A percentile compares a stretch with the other conserved stretches of the same genome.
Conservation (phyloP, 345 rosid species). For the Nephelium lappaceum region DNA sequence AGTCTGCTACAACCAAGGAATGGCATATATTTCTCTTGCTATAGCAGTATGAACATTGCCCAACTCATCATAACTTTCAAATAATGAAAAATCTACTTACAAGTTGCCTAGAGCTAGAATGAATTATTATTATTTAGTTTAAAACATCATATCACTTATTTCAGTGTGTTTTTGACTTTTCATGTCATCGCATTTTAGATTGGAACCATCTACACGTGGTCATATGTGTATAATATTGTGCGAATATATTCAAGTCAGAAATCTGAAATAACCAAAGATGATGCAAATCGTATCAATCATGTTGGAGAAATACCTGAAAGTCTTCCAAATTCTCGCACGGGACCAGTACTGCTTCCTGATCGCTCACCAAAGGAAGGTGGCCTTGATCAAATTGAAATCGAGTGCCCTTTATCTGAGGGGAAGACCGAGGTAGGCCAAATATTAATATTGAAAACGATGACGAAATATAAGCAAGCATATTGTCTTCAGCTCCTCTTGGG, state of each 20-base stretch:
- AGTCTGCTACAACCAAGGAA: slow-evolving; percentile 29
- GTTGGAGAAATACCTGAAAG: background rate
- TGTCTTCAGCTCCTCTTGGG: no score
- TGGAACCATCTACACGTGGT: slow-evolving; percentile 48
- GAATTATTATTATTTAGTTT: no score
- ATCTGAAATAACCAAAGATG: slow-evolving; percentile 11
- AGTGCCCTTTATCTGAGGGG: background rate
- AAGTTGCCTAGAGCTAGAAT: no score
- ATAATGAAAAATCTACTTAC: no score
- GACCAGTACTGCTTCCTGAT: background rate
- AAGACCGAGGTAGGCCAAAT: slow-evolving; percentile 5
- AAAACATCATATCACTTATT: no score
- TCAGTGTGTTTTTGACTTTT: background rate
- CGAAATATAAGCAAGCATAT: no score
- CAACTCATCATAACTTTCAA: no score
- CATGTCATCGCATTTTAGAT: slow-evolving; percentile 28
- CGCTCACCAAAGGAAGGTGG: background rate
- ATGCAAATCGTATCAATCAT: background rate
- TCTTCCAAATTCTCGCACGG: background rate
- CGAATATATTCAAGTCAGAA: slow-evolving; percentile 30
- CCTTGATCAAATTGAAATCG: slow-evolving; percentile 10
- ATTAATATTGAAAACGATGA: background rate
- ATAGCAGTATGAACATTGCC: slow-evolving; percentile 33
- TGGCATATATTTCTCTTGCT: slow-evolving; percentile 38
- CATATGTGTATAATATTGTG: slow-evolving; percentile 49